These are phyloP conservation scores for Erodium moschatum DNA, from an alignment of 441 rosid genomes.

Conservation along the genomic window DNA sequence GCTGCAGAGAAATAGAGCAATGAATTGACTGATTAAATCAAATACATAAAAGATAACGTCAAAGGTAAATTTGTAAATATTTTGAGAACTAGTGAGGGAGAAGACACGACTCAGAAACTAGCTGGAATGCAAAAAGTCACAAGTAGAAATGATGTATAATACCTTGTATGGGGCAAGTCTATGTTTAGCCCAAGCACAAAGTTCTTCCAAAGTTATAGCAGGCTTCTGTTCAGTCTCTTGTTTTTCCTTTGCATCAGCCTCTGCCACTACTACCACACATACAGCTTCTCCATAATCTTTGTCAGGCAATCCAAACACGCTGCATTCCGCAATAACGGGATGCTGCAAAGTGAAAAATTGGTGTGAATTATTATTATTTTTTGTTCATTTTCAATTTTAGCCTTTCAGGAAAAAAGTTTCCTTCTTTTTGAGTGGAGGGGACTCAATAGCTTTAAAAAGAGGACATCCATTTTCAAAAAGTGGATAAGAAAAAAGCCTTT, in stretches of 20 bases:
- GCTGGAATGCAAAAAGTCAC: neutral
- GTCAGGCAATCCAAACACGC: conserved; percentile 85
- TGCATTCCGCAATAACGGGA: conserved; percentile 72
- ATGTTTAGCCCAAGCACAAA: conserved; percentile 80
- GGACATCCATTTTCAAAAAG: neutral
- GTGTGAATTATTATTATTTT: neutral
- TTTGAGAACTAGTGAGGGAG: too few species aligned
- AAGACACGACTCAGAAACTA: too few species aligned
- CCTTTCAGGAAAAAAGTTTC: neutral
- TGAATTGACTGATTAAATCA: neutral
- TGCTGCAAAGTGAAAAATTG: conserved; percentile 42
- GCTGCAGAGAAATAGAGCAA: conserved; percentile 32
- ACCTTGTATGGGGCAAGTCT: conserved; percentile 99
- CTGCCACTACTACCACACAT: conserved; percentile 59
- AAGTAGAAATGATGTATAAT: conserved; percentile 14
- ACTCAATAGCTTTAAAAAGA: conserved; percentile 11
- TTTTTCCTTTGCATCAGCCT: conserved; percentile 38
- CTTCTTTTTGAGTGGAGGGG: neutral
- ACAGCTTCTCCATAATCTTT: conserved; percentile 85
- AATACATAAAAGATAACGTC: neutral
- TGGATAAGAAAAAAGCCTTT: conserved; percentile 16
- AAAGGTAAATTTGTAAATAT: neutral
- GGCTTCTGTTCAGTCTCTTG: conserved; percentile 40
- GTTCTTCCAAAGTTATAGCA: conserved; percentile 63
- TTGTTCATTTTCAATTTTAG: neutral